Conservation (phyloP, 2,329 filamentous ascomycete species). For the Colletotrichum endophyticum region DNA sequence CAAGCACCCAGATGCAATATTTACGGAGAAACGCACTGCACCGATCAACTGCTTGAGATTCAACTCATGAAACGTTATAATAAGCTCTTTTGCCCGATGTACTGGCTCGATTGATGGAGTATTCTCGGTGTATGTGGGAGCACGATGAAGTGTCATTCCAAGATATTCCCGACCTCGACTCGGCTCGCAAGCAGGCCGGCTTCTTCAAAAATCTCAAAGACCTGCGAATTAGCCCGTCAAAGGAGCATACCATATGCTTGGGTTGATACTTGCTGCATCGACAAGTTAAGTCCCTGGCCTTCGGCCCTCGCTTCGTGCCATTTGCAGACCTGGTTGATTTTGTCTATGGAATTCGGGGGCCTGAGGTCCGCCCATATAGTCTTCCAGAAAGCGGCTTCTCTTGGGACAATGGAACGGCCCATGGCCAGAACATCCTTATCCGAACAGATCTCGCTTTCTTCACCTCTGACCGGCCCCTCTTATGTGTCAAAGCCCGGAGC, state of each 20-base stretch:
- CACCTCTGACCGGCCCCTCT: not conserved
- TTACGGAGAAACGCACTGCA: not conserved
- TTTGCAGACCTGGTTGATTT: not conserved
- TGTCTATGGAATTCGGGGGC: not conserved
- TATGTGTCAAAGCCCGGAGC: not conserved
- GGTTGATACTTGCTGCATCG: conserved; percentile 29
- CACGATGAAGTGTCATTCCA: conserved; percentile 25
- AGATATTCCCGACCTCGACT: not conserved
- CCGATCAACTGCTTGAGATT: not conserved
- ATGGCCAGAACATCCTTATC: not conserved
- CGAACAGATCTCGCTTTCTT: not conserved
- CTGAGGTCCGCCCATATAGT: not conserved
- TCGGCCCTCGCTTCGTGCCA: not conserved
- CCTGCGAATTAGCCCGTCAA: not conserved
- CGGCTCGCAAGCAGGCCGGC: not conserved
- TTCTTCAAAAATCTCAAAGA: conserved; percentile 14
- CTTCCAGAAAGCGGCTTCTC: not conserved
- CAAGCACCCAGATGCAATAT: not conserved
- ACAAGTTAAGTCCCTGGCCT: conserved; percentile 21
- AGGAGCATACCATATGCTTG: conserved; percentile 17
- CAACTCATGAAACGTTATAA: not conserved
- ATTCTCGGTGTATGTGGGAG: conserved; percentile 20
- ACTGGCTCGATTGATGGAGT: not conserved
- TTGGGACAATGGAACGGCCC: not conserved
- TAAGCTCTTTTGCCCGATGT: not conserved